Evolutionary conservation across 768 basidiomycete genomes (phyloP).

Genomic region (Pleurotus citrinopileatus): DNA sequence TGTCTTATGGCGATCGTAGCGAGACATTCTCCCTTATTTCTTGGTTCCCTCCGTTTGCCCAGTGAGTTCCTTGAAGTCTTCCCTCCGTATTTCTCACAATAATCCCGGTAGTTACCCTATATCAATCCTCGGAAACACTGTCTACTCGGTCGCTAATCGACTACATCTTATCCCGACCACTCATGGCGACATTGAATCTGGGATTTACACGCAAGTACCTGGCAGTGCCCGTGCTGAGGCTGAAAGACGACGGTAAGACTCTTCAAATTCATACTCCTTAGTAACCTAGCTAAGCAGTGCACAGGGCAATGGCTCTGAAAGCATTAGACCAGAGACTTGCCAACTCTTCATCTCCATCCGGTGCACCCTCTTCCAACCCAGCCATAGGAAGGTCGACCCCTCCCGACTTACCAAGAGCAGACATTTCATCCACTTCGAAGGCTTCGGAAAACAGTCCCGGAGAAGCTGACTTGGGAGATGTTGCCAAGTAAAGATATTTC

Average conservation of each 20-base stretch:
- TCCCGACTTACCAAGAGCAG: slow-evolving; percentile 26
- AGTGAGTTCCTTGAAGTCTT: slow-evolving; percentile 51
- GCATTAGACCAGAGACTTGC: slow-evolving; percentile 94
- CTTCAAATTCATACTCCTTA: slow-evolving; percentile 3
- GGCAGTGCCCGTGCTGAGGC: slow-evolving; percentile 94
- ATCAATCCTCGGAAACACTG: slow-evolving; percentile 60
- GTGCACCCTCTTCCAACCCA: slow-evolving; percentile 22
- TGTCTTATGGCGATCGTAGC: slow-evolving; percentile 88
- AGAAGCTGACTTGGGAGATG: slow-evolving; percentile 32
- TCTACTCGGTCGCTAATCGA: slow-evolving; percentile 62
- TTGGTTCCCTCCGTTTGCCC: slow-evolving; percentile 96
- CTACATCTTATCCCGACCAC: slow-evolving; percentile 74
- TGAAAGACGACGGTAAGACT: slow-evolving; percentile 88
- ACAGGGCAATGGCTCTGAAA: slow-evolving; percentile 91
- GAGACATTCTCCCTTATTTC: slow-evolving; percentile 94
- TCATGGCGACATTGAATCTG: slow-evolving; percentile 66
- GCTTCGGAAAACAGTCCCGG: slow-evolving; percentile 32
- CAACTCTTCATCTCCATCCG: slow-evolving; percentile 42
- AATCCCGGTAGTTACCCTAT: slow-evolving; percentile 63
- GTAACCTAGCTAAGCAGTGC: slow-evolving; percentile 9
- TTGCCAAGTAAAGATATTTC: not conserved
- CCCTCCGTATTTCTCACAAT: slow-evolving; percentile 6
- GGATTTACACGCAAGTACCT: slow-evolving; percentile 70
- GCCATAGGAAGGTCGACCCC: slow-evolving; percentile 17
- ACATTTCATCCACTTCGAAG: slow-evolving; percentile 30